Percentiles rank a stretch among this genome's conserved stretches.
Conservation (phyloP, 768 basidiomycete genomes). For the Tylopilus intermedius region DNA sequence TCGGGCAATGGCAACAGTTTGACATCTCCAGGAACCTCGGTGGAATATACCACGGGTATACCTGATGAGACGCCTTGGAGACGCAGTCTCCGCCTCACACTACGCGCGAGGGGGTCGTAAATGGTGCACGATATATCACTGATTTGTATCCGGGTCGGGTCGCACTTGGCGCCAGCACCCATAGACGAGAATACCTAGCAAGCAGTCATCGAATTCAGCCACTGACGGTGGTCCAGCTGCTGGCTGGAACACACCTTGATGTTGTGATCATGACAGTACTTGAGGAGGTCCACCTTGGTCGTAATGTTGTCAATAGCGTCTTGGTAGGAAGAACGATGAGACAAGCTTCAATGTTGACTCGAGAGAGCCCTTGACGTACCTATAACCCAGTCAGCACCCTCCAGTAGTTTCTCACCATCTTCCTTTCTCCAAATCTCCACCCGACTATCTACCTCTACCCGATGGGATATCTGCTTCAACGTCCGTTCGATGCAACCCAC, state of each 20-base stretch:
- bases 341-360: not conserved
- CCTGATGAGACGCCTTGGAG: constrained; percentile 55
- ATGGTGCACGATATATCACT: constrained; percentile 88
- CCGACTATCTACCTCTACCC: constrained; percentile 80
- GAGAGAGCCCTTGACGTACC: constrained; percentile 41
- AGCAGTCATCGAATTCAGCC: not conserved
- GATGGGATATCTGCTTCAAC: constrained; percentile 71
- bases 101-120: constrained; percentile 92
- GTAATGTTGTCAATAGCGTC: constrained; percentile 98
- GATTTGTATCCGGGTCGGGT: constrained; percentile 93
- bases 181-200: constrained; percentile 88
- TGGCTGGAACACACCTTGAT: constrained; percentile 63
- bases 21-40: constrained; percentile 86
- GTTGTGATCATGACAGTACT: constrained; percentile 73
- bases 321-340: constrained; percentile 22
- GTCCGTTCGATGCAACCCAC: constrained; percentile 70
- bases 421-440: constrained; percentile 86
- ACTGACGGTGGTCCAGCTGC: not conserved
- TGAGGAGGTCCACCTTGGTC: constrained; percentile 91
- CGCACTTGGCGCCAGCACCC: constrained; percentile 92
- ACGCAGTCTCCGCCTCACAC: constrained; percentile 76
- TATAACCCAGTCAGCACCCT: constrained; percentile 91
- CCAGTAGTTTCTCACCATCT: constrained; percentile 65
- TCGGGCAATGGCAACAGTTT: constrained; percentile 86
- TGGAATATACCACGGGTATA: constrained; percentile 91